Conservation (phyloP, 768 basidiomycete genomes). For the Terana coerulea region DNA sequence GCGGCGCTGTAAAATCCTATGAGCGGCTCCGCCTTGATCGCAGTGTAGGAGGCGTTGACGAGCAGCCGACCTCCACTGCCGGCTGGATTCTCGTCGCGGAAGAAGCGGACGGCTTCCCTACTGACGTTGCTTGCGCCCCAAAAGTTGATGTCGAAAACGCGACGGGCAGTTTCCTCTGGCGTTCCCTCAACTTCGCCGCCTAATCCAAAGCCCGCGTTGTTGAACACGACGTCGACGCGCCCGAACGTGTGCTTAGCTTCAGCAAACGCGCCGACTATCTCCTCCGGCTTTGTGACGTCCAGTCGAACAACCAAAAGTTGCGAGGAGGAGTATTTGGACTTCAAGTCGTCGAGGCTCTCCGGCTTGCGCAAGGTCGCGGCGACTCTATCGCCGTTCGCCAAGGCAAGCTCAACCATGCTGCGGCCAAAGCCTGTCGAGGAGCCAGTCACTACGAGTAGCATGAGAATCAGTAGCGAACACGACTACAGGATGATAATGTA, state of each 20-base stretch:
- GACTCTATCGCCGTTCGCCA: conserved; percentile 36
- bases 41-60: conserved; percentile 4
- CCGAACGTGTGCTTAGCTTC: conserved; percentile 34
- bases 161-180: conserved; percentile 29
- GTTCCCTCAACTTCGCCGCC: conserved; percentile 37
- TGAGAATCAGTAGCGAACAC: neutral
- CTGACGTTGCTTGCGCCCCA: conserved; percentile 20
- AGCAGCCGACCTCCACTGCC: conserved; percentile 20
- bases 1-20: conserved; percentile 12
- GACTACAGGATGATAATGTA: neutral
- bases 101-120: conserved; percentile 21
- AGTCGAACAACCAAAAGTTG: conserved; percentile 35
- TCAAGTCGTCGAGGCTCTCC: conserved; percentile 17
- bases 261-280: conserved; percentile 34
- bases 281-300: conserved; percentile 34
- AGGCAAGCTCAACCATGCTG: conserved; percentile 28
- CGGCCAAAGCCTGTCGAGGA: conserved; percentile 38
- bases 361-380: conserved; percentile 39
- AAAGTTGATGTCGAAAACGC: conserved; percentile 34
- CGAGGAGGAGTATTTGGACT: conserved; percentile 23
- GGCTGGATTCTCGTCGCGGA: conserved; percentile 37
- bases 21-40: neutral
- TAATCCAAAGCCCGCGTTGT: conserved; percentile 35
- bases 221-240: conserved; percentile 43
- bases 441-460: conserved; percentile 42